Base-by-base conservation (phyloP, 495 filamentous ascomycete species). In the Neurospora cerealis region DNA sequence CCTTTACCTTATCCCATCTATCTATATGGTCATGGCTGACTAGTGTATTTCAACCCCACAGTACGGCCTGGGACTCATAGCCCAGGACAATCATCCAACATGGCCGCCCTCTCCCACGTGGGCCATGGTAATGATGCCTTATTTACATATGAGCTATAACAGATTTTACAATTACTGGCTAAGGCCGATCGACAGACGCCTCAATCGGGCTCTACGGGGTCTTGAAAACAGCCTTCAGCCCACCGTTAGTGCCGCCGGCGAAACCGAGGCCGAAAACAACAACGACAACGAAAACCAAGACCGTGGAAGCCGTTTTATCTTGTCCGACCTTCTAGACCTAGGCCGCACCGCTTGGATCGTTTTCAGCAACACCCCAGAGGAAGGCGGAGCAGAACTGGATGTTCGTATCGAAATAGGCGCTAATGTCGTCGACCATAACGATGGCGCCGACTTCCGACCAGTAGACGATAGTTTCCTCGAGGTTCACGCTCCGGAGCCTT, bases 71-170 rank as follows among this genome's bases (percentile, higher is more conserved):
- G 46, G 6, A 11, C 76, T 79, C 1, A 44, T 79, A 21, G 72
- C 73, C 17, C 72, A 79, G 10, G 72, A 83, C 24, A 21, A 80
- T 66, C 70, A 80, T 15, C 72, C 77, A 5, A 40, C 71, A 19
- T 97, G 93, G 93, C 93, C 93, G 17, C 92, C 92, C 0, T 92
- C 89, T 32, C 87, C 91, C 4, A 85, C 88, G n/a, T 88, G 93
- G 85, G 89, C 90, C 19, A 83, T 96, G 73, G 85, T 89, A 0
- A 78, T 90, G 4, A 84, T 95, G 46, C 93, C 93, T 1, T 89
- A 89, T 71, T 74, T 94, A 38, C 89, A 92, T 44, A 83, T 88
- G 28, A 83, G 87, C 34, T 96, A 97, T 80, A 86, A 88, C 70
- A 82, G 84, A n/a, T 79, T 92, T 41, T 92, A 93, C 76, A 86